These are phyloP conservation scores for Elymus sibiricus DNA, from an alignment of 176 grass and related monocot genomes.

Conservation along the genomic window DNA sequence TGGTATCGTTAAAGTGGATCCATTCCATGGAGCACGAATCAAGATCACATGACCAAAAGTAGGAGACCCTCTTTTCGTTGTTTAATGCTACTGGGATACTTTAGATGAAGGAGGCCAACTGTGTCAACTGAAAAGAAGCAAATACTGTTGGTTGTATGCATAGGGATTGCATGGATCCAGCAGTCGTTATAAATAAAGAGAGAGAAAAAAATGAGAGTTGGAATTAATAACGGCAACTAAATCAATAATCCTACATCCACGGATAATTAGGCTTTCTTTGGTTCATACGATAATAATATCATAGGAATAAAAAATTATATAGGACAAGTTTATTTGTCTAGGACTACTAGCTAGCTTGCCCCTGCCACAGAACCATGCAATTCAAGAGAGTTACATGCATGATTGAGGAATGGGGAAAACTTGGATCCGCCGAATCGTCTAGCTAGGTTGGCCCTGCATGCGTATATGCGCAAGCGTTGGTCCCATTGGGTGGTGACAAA, in stretches of 20 bases:
- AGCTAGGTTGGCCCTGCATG: not conserved
- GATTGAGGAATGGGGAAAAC: not conserved
- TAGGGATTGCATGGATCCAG: not conserved
- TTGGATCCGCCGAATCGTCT: not conserved
- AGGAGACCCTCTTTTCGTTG: not conserved
- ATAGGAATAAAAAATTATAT: too few relatives aligned
- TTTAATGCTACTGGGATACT: not conserved
- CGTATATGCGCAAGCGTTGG: not conserved
- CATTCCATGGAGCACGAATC: not conserved
- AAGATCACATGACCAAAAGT: conserved; percentile 1
- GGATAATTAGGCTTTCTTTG: too few relatives aligned
- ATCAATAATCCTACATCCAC: too few relatives aligned
- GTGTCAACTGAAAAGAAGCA: not conserved
- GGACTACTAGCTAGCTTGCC: too few relatives aligned
- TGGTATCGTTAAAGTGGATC: not conserved
- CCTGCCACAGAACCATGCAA: too few relatives aligned
- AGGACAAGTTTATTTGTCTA: too few relatives aligned
- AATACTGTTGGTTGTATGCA: not conserved
- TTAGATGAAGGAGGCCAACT: not conserved
- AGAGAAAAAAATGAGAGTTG: too few relatives aligned
- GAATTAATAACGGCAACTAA: too few relatives aligned
- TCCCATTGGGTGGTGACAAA: conserved; percentile 15
- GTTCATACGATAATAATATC: too few relatives aligned
- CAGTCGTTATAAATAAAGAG: not conserved
- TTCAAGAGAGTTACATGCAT: too few relatives aligned